Base-by-base conservation (phyloP, 371 early-diverging fungal genomes). In the Syncephalastrum sp. region DNA sequence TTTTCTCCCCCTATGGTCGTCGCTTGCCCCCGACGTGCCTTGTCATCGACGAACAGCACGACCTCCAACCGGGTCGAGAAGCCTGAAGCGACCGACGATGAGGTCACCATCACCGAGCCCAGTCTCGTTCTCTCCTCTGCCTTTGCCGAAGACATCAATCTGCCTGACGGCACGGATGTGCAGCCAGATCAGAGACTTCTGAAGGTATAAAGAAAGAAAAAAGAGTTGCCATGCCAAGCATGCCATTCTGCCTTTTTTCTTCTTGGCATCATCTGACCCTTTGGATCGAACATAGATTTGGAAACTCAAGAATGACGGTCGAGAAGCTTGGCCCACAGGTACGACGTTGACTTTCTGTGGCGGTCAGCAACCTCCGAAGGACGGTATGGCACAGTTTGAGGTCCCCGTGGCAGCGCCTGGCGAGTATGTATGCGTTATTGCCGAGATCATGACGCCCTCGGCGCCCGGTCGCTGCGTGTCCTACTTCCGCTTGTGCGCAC, bases 271-370 rank as follows among this genome's bases (percentile, higher is more conserved):
- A 33, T 10, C 7, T 33, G 38, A 10, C 38, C 10, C 10, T 33
- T 12, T 10, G 38, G 38, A 29, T 41, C 25, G 24, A 47, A 16
- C 19, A 24, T 43, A 89, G 81, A 87, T 88, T 33, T 90, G 90
- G 90, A 86, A 83, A 53, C 62, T 89, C 53, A 68, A 64, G 21
- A 90, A 90, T 64, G 69, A 77, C 53, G 90, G 90, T n/a, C 61
- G 59, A 42, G 47, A 47, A 24, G 71, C 72, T 43, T 90, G 90
- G 90, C 90, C 90, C 3, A 56, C 71, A 53, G 82, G 83, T 3
- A 78, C 84, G 5, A 68, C 69, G 21, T 61, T 90, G 5, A 67
- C 77, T 6, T 82, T 77, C 56, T 68, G 79, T 44, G 82, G 82
- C 29, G 88, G 88, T 29, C 74, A 68, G 53, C 24, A 50, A 61